Evolutionary conservation across 2,329 filamentous ascomycete genomes (phyloP).

Genomic region (Aspergillus aculeatinus): DNA sequence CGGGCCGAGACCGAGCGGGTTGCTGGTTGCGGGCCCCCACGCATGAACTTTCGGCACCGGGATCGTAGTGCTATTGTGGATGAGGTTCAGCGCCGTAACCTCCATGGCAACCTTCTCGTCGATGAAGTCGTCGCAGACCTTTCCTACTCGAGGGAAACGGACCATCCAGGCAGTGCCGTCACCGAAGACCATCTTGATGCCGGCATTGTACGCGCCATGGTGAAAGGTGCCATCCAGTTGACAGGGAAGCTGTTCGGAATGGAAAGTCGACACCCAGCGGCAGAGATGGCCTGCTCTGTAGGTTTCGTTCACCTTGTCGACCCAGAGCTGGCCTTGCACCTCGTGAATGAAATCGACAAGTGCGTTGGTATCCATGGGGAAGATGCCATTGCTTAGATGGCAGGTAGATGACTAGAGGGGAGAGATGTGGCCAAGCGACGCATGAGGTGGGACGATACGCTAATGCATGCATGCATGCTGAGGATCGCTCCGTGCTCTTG

Average conservation of each 20-base stretch:
- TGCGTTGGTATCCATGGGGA: constrained; percentile 24
- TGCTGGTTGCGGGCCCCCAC: constrained; percentile 29
- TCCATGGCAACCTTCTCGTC: constrained; percentile 36
- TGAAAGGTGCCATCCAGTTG: constrained; percentile 32
- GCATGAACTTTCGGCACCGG: constrained; percentile 28
- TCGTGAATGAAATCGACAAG: constrained; percentile 22
- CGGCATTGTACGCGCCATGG: constrained; percentile 34
- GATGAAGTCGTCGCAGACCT: constrained; percentile 25
- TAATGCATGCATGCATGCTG: too few species aligned
- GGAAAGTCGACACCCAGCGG: constrained; percentile 37
- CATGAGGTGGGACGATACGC: too few species aligned
- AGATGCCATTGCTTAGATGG: too few species aligned
- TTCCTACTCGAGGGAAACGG: constrained; percentile 32
- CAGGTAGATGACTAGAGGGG: too few species aligned
- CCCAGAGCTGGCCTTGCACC: constrained; percentile 22
- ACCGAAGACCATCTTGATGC: constrained; percentile 35
- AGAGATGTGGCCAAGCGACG: too few species aligned
- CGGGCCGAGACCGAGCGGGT: constrained; percentile 27
- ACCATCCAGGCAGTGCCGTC: constrained; percentile 31
- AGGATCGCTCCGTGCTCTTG: too few species aligned
- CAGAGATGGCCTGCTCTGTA: constrained; percentile 21
- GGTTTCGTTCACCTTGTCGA: constrained; percentile 24
- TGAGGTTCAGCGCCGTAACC: constrained; percentile 27
- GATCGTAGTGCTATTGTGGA: constrained; percentile 26
- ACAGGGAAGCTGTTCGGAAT: constrained; percentile 34